These are phyloP conservation scores for Aspergillus alliaceus DNA, from an alignment of 2,329 filamentous ascomycete species.

Conservation along the genomic window DNA sequence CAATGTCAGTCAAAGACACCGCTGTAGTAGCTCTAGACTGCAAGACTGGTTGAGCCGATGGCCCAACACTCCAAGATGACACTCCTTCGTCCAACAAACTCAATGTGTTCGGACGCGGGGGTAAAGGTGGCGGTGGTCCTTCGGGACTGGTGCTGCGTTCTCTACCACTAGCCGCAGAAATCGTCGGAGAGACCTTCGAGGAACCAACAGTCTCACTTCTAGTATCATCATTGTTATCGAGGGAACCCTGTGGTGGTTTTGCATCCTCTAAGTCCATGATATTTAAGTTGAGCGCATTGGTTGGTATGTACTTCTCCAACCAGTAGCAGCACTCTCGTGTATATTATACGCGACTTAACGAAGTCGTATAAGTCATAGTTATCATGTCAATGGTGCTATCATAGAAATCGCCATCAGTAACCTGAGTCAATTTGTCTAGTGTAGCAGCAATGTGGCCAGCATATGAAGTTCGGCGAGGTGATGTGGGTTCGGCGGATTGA, in stretches of 20 bases:
- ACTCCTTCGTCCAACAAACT: slow-evolving; percentile 36
- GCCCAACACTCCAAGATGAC: slow-evolving; percentile 34
- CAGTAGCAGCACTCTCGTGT: background rate
- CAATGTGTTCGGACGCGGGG: slow-evolving; percentile 46
- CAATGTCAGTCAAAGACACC: slow-evolving; percentile 76
- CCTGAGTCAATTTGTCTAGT: background rate
- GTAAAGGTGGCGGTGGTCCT: slow-evolving; percentile 45
- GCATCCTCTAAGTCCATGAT: background rate
- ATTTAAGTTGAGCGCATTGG: background rate
- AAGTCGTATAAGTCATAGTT: background rate
- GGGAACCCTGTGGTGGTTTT: background rate
- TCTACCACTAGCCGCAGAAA: slow-evolving; percentile 15
- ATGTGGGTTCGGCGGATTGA: background rate
- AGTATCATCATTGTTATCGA: background rate
- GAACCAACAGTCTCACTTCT: slow-evolving; percentile 10
- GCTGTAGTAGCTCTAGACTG: slow-evolving; percentile 77
- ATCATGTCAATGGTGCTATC: background rate
- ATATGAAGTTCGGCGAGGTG: background rate
- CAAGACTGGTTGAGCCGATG: slow-evolving; percentile 35
- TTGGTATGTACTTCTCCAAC: background rate
- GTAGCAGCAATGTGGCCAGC: background rate
- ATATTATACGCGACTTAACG: background rate
- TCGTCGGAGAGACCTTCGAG: slow-evolving; percentile 8
- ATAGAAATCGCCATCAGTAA: background rate
- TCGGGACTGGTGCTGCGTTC: slow-evolving; percentile 29